phyloP scores from a whole-genome alignment of 441 rosid genomes.

The Pelargonium australe region DNA sequence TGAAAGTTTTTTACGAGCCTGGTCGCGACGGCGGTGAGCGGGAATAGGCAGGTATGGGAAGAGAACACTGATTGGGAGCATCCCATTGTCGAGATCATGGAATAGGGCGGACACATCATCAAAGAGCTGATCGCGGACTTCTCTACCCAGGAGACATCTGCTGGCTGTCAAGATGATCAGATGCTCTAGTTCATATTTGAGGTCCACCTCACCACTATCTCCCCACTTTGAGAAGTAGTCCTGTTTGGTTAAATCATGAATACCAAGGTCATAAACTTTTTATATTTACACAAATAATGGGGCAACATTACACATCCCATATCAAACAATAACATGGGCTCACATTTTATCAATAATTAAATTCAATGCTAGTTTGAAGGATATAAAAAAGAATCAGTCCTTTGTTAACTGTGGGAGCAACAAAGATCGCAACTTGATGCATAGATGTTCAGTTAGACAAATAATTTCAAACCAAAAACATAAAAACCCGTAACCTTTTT shows the following conservation, averaged over 20 bases:
- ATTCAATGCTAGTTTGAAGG: no score
- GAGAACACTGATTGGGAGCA: slow-evolving; percentile 94
- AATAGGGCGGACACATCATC: slow-evolving; percentile 90
- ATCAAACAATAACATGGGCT: not conserved
- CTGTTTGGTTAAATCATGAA: slow-evolving; percentile 34
- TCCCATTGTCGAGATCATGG: slow-evolving; percentile 96
- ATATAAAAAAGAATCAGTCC: not conserved
- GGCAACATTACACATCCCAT: not conserved
- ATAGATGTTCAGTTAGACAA: not conserved
- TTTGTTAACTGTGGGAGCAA: not conserved
- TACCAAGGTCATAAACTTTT: not conserved
- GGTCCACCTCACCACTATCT: slow-evolving; percentile 85
- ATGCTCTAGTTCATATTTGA: slow-evolving; percentile 88
- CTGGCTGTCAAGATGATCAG: slow-evolving; percentile 97
- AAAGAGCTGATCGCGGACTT: slow-evolving; percentile 94
- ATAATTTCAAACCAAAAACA: not conserved
- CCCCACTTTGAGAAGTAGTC: slow-evolving; percentile 96
- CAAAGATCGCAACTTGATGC: not conserved
- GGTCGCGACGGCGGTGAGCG: slow-evolving; percentile 92
- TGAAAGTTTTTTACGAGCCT: slow-evolving; percentile 75
- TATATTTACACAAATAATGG: not conserved
- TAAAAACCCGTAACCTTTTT: not conserved
- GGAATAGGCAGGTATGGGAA: slow-evolving; percentile 92
- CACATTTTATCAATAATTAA: not conserved
- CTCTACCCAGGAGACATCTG: slow-evolving; percentile 87